phyloP scores from a whole-genome alignment of 2,329 filamentous ascomycete genomes.

The Volutella citrinella region DNA sequence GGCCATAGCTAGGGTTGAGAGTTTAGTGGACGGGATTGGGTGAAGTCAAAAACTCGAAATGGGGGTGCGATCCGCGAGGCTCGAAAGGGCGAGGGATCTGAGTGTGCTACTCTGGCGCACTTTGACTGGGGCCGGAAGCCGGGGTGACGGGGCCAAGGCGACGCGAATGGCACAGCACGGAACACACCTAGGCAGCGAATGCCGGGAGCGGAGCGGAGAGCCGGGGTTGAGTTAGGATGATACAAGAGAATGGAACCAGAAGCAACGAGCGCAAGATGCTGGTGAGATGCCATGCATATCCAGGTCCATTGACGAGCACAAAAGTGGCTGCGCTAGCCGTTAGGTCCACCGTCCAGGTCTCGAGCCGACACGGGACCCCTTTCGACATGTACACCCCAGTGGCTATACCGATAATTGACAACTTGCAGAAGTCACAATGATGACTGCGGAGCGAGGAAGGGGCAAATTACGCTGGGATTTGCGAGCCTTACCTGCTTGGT shows the following conservation, averaged over 20 bases:
- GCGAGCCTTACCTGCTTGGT: no score
- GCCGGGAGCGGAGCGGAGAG: conserved; percentile 7
- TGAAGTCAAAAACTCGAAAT: conserved; percentile 13
- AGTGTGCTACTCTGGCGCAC: conserved; percentile 12
- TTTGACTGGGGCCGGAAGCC: conserved; percentile 12
- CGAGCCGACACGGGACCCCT: conserved; percentile 14
- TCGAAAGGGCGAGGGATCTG: conserved; percentile 22
- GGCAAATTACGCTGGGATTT: no score
- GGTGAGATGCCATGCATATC: conserved; percentile 30
- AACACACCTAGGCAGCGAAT: no score
- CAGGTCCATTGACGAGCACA: conserved; percentile 24
- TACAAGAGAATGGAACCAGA: no score
- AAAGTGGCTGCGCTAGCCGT: conserved; percentile 30
- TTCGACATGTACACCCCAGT: no score
- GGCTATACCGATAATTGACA: no score
- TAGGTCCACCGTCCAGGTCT: conserved; percentile 20
- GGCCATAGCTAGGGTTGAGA: conserved; percentile 11
- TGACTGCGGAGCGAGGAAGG: no score
- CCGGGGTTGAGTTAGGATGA: conserved; percentile 1
- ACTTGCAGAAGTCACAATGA: conserved; percentile 18
- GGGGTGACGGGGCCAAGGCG: conserved; percentile 11
- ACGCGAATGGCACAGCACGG: no score
- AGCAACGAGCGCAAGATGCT: no score
- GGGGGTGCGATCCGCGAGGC: conserved; percentile 10
- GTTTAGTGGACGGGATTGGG: conserved; percentile 6